Conservation (phyloP, 305 asterid species). For the Fraxinus angustifolia region DNA sequence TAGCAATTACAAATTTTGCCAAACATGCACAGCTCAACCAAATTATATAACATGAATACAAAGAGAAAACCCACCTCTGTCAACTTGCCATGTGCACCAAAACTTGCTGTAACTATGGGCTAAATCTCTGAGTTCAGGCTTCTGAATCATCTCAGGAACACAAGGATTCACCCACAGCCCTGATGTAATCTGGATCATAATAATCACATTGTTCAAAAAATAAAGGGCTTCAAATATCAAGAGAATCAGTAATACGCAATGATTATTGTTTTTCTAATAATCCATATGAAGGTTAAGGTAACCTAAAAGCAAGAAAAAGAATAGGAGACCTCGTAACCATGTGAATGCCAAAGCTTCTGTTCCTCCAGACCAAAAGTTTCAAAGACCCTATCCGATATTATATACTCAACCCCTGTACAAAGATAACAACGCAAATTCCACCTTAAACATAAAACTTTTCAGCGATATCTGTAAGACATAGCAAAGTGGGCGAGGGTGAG, state of each 20-base stretch:
- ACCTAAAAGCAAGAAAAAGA: background rate
- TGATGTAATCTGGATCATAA: conserved; percentile 44
- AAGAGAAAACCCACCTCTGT: conserved; percentile 42
- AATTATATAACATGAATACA: background rate
- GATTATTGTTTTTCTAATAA: too few relatives aligned
- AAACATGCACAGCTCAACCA: background rate
- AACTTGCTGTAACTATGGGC: conserved; percentile 66
- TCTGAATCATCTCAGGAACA: conserved; percentile 63
- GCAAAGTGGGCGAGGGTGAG: too few relatives aligned
- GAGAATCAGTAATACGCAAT: background rate
- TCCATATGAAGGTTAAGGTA: background rate
- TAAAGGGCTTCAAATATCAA: background rate
- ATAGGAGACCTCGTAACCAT: conserved; percentile 58
- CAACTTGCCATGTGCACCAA: conserved; percentile 93
- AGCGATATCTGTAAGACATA: too few relatives aligned
- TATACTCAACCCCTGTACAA: conserved; percentile 66
- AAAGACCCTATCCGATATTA: conserved; percentile 52
- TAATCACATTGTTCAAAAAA: background rate
- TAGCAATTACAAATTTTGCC: background rate
- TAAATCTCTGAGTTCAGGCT: conserved; percentile 44
- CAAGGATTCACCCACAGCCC: conserved; percentile 72
- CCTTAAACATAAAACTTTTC: too few relatives aligned
- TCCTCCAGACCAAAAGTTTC: conserved; percentile 63
- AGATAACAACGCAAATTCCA: background rate
- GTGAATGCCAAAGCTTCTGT: conserved; percentile 90